A percentile compares a stretch with the other conserved stretches of the same genome.
Conservation (phyloP, 176 grass and related monocot genomes). For the Pharus latifolius region DNA sequence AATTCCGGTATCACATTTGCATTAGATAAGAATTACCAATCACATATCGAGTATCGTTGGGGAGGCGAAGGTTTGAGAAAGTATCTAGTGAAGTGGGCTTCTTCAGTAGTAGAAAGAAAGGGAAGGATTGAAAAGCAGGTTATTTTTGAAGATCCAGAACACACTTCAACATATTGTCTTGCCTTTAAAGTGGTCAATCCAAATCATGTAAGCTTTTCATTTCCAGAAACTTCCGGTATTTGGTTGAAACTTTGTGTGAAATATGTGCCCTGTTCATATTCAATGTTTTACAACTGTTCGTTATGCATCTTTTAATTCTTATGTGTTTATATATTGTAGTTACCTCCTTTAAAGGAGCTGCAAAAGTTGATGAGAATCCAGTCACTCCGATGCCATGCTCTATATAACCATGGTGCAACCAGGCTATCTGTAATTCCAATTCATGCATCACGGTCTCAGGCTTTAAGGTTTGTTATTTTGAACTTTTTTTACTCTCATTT, state of each 20-base stretch:
- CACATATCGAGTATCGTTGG: conserved; percentile 87
- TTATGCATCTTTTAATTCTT: background rate
- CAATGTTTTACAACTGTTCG: background rate
- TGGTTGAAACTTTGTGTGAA: background rate
- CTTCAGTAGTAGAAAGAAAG: conserved; percentile 47
- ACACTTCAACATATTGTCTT: conserved; percentile 58
- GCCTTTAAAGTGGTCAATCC: conserved; percentile 74
- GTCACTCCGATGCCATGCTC: conserved; percentile 61
- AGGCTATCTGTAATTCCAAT: conserved; percentile 79
- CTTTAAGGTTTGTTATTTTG: conserved; percentile 45
- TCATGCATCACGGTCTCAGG: conserved; percentile 73
- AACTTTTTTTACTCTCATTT: background rate
- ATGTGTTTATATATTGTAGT: conserved; percentile 34
- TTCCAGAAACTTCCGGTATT: background rate
- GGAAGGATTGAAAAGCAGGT: conserved; percentile 60
- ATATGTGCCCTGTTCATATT: background rate
- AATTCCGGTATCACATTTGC: conserved; percentile 55
- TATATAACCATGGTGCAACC: conserved; percentile 65
- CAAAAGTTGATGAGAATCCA: conserved; percentile 76
- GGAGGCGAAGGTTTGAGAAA: conserved; percentile 90
- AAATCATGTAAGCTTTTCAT: conserved; percentile 51
- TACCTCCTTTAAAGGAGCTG: conserved; percentile 55
- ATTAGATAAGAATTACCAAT: conserved; percentile 61
- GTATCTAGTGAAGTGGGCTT: conserved; percentile 69
- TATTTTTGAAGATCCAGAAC: conserved; percentile 61